These are phyloP conservation scores for Sphenostylis stenocarpa DNA, from an alignment of 306 rosid species.

Conservation along the genomic window DNA sequence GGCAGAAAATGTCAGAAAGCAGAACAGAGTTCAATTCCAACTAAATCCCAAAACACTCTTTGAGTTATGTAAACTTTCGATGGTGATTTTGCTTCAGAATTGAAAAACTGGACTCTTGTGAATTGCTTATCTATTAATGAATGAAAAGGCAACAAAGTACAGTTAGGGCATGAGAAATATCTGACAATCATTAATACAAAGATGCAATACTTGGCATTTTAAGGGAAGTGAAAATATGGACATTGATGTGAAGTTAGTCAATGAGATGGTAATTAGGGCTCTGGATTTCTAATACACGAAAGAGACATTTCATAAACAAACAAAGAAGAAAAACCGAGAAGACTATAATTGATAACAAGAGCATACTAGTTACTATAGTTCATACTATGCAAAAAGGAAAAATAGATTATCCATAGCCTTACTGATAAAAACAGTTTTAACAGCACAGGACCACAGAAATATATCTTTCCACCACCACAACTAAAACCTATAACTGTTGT, in stretches of 20 bases:
- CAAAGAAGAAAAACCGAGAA: constrained; percentile 52
- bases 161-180: constrained; percentile 81
- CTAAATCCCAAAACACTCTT: constrained; percentile 35
- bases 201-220: constrained; percentile 44
- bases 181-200: constrained; percentile 66
- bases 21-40: constrained; percentile 48
- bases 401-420: constrained; percentile 38
- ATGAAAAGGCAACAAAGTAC: constrained; percentile 57
- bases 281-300: constrained; percentile 47
- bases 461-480: constrained; percentile 18
- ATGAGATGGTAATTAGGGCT: constrained; percentile 57
- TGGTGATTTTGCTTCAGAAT: constrained; percentile 58
- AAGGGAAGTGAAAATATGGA: constrained; percentile 14
- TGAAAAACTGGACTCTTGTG: constrained; percentile 52
- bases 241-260: constrained; percentile 36
- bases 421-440: constrained; percentile 48
- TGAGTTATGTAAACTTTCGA: constrained; percentile 47
- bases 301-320: constrained; percentile 53
- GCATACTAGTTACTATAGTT: constrained; percentile 39
- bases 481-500: constrained; percentile 1
- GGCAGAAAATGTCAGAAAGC: constrained; percentile 40
- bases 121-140: constrained; percentile 62
- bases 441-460: constrained; percentile 55
- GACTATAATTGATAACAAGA: constrained; percentile 41
- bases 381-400: constrained; percentile 23